Conservation (phyloP, 2,329 filamentous ascomycete genomes). For the Rachicladosporium sp. region DNA sequence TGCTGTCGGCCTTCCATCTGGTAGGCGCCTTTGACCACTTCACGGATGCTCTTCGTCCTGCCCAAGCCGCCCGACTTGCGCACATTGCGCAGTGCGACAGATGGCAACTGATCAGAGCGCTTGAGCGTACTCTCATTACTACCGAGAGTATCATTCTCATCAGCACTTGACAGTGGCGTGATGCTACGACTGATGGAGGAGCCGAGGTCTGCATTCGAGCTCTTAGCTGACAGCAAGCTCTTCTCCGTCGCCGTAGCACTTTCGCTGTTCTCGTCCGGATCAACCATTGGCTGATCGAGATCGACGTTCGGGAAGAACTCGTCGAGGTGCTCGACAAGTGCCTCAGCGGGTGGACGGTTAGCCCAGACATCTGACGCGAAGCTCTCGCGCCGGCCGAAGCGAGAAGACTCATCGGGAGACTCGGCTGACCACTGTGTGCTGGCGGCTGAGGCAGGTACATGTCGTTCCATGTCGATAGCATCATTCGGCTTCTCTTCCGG, state of each 20-base stretch:
- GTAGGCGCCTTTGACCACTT: slow-evolving; percentile 85
- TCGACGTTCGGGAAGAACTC: slow-evolving; percentile 98
- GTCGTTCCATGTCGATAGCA: slow-evolving; percentile 3
- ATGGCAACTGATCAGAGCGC: slow-evolving; percentile 48
- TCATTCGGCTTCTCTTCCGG: slow-evolving; percentile 6
- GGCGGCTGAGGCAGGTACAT: slow-evolving; percentile 25
- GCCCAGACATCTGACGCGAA: slow-evolving; percentile 96
- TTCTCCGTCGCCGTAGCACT: slow-evolving; percentile 26
- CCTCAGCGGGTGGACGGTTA: slow-evolving; percentile 88
- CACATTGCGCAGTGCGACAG: slow-evolving; percentile 63
- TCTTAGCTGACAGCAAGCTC: slow-evolving; percentile 15
- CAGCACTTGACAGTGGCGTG: slow-evolving; percentile 40
- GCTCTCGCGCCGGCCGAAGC: slow-evolving; percentile 57
- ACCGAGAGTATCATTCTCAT: slow-evolving; percentile 57
- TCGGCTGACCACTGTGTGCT: slow-evolving; percentile 32
- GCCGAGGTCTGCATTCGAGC: slow-evolving; percentile 16
- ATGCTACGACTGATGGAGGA: slow-evolving; percentile 20
- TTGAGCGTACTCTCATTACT: slow-evolving; percentile 71
- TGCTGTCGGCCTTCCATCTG: slow-evolving; percentile 6
- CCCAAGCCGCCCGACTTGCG: slow-evolving; percentile 70
- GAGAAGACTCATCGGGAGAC: slow-evolving; percentile 32
- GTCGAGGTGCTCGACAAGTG: slow-evolving; percentile 90
- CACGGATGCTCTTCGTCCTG: slow-evolving; percentile 94
- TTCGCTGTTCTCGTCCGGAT: slow-evolving; percentile 40
- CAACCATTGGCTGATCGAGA: slow-evolving; percentile 72